A percentile compares a stretch with the other conserved stretches of the same genome.
These are phyloP conservation scores for Jamesozyma spencerorum DNA, from an alignment of 805 yeast genomes.

Conservation along the genomic window DNA sequence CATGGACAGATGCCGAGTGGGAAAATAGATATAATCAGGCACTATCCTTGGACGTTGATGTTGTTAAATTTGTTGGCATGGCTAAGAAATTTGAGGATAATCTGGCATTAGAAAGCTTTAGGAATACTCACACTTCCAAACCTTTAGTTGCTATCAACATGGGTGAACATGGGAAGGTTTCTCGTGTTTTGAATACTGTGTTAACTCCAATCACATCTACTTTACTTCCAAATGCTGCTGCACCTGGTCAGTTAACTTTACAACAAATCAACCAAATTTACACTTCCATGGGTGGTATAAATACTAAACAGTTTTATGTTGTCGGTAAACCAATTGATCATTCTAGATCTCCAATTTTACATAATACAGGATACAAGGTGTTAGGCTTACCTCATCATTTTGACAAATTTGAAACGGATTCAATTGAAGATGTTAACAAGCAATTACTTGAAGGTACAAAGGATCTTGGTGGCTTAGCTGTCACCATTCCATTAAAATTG, in stretches of 20 bases:
- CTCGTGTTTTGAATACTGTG: slow-evolving; percentile 64
- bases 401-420: slow-evolving; percentile 55
- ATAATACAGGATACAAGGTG: slow-evolving; percentile 66
- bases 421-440: slow-evolving; percentile 47
- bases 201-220: slow-evolving; percentile 81
- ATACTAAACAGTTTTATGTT: slow-evolving; percentile 52
- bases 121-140: slow-evolving; percentile 38
- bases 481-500: slow-evolving; percentile 86
- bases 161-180: slow-evolving; percentile 67
- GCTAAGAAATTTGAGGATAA: slow-evolving; percentile 64
- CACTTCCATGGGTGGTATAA: slow-evolving; percentile 53
- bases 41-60: slow-evolving; percentile 51
- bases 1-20: slow-evolving; percentile 71
- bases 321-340: slow-evolving; percentile 78
- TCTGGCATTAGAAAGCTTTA: slow-evolving; percentile 59
- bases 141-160: slow-evolving; percentile 82
- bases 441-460: slow-evolving; percentile 37
- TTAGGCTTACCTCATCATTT: slow-evolving; percentile 73
- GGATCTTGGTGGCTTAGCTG: slow-evolving; percentile 85
- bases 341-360: slow-evolving; percentile 83
- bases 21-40: slow-evolving; percentile 63
- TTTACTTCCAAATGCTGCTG: slow-evolving; percentile 57
- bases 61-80: slow-evolving; percentile 74
- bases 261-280: slow-evolving; percentile 51
- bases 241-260: slow-evolving; percentile 71